Evolutionary conservation across 345 rosid genomes (phyloP).

Genomic region (Murraya paniculata): DNA sequence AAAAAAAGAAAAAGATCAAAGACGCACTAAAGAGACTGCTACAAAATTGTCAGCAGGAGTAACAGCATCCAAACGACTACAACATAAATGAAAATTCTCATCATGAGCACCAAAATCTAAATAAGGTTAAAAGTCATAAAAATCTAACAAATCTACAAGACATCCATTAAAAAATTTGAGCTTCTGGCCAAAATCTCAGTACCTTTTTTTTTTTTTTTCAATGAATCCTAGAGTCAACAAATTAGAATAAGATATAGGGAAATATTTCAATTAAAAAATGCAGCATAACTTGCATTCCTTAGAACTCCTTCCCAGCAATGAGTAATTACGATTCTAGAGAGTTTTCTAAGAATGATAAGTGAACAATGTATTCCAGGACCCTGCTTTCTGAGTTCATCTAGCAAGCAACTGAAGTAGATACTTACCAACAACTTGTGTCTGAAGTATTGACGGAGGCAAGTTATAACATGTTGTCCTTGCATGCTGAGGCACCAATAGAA

Average conservation of each 20-base stretch:
- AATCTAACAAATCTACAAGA: neutral
- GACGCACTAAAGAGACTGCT: neutral
- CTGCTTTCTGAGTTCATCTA: neutral
- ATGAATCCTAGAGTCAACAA: neutral
- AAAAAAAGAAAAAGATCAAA: neutral
- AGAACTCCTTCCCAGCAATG: neutral
- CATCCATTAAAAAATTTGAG: neutral
- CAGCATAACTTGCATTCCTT: neutral
- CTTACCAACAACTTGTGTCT: slow-evolving; percentile 81
- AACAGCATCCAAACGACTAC: neutral
- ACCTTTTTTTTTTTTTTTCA: neutral
- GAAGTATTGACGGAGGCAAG: slow-evolving; percentile 51
- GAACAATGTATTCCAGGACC: neutral
- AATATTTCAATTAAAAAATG: neutral
- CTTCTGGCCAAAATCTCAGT: neutral
- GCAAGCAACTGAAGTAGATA: slow-evolving; percentile 10
- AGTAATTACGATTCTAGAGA: neutral
- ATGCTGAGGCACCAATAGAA: slow-evolving; percentile 56
- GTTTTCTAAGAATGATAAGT: neutral
- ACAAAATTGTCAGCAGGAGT: neutral
- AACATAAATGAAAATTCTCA: neutral
- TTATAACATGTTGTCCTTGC: slow-evolving; percentile 30
- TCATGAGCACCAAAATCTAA: neutral
- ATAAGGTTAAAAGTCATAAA: neutral
- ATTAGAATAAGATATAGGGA: neutral